Base-by-base conservation (phyloP, 129 eudicot genomes). In the Silybum marianum region DNA sequence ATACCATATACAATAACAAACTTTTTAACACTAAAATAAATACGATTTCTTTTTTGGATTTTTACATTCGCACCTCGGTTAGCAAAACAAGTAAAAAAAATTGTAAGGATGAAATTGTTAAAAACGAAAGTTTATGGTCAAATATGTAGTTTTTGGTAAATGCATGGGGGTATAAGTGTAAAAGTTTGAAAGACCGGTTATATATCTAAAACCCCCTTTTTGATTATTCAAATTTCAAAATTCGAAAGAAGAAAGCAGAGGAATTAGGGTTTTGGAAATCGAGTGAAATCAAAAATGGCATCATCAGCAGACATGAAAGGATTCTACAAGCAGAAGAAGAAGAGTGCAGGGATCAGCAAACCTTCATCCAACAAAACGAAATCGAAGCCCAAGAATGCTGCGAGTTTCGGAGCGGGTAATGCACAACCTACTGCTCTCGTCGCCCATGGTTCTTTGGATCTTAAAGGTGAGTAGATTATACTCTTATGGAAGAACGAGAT, bases 361-460 rank as follows among this genome's bases (percentile, higher is more conserved):
- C 81, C 89, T 28, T 40, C 84, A 0, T 10, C 86, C 69, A 14
- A 8, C 9, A 75, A 76, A 65, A 25, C 81, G 23, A 80, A 80
- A 28, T 54, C 67, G 51, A 87, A 84, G n/a, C 54, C 89, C 7
- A 85, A 75, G 28, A 74, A 80, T 65, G 81, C 93, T 4, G 94
- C 87, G 2, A 72, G 80, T 77, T 77, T 81, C 66, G 95, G 88
- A 39, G 42, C 91, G 69, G 85, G 73, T 67, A 51, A 69, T 62
- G 89, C 88, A 18, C 97, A 92, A 66, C 95, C 90, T 46, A 88
- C 95, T n/a, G 90, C 93, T 69, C 89, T 90, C 67, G 72, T 90
- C 82, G 30, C 90, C 74, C 93, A 79, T 75, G 94, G 85, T 32
- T 73, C 90, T 80, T 88, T 86, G 78, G 89, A 90, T 82, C 95